These are phyloP conservation scores for Strigomonas culicis DNA, from an alignment of 208 protist species.

Conservation along the genomic window DNA sequence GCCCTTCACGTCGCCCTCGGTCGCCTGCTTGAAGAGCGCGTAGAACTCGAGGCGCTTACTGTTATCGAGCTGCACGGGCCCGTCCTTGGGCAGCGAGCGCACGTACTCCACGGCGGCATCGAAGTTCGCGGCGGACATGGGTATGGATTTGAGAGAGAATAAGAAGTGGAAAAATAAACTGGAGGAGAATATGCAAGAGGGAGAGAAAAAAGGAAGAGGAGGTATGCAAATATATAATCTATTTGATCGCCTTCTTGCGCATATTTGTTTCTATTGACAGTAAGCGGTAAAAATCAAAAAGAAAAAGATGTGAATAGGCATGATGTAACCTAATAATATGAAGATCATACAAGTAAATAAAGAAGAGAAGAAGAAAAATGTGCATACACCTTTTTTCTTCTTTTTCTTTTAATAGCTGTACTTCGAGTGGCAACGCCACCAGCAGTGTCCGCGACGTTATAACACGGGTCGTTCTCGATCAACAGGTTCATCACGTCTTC, in stretches of 20 bases:
- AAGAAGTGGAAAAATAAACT: constrained; percentile 7
- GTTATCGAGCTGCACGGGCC: constrained; percentile 85
- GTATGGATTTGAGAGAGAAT: constrained; percentile 5
- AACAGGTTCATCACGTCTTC: no score
- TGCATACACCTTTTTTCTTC: no score
- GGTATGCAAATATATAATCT: background rate
- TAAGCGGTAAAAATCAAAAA: constrained; percentile 7
- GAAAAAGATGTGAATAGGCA: constrained; percentile 4
- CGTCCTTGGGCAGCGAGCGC: constrained; percentile 74
- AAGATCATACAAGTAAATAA: no score
- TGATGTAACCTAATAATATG: no score
- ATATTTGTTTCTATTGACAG: background rate
- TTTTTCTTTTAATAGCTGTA: no score
- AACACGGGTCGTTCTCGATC: no score
- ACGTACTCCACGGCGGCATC: constrained; percentile 79
- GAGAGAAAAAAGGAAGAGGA: constrained; percentile 3
- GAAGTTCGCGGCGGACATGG: constrained; percentile 80
- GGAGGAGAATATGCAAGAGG: background rate
- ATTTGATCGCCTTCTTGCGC: background rate
- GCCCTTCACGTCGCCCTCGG: constrained; percentile 91
- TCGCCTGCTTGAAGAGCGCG: constrained; percentile 97
- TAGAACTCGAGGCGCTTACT: constrained; percentile 93
- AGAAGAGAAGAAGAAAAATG: no score
- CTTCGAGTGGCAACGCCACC: no score
- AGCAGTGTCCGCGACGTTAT: no score